A percentile compares a stretch with the other conserved stretches of the same genome.
Conservation (phyloP, 352 stramenopile genomes). For the Blastocystis sp. region DNA sequence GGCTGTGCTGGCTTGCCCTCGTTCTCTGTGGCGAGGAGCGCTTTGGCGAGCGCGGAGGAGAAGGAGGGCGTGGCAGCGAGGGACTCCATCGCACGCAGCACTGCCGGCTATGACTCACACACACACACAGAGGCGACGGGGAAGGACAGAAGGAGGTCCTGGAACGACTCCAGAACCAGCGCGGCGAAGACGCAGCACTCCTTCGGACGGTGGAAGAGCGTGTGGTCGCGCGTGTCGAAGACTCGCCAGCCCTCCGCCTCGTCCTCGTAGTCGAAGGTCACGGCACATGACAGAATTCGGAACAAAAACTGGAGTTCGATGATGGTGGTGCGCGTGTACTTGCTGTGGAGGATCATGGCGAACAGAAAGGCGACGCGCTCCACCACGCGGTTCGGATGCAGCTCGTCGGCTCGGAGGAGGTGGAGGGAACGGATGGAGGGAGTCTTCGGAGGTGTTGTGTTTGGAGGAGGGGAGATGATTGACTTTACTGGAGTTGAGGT, state of each 20-base stretch:
- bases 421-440: neutral
- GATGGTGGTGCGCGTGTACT: neutral
- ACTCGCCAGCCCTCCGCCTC: too few species aligned
- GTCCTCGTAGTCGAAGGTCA: neutral
- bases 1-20: neutral
- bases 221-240: neutral
- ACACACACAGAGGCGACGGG: neutral
- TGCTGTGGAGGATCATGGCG: neutral
- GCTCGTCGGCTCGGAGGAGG: neutral
- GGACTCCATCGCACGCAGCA: neutral
- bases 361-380: neutral
- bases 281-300: neutral
- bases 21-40: neutral
- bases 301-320: neutral
- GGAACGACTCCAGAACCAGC: neutral
- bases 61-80: slow-evolving; percentile 6
- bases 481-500: too few species aligned
- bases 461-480: neutral
- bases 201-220: neutral
- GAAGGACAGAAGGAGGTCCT: neutral
- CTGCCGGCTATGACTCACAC: neutral
- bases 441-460: neutral
- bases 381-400: too few species aligned
- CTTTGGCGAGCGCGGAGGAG: neutral
- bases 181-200: neutral